Conservation (phyloP, 495 filamentous ascomycete species). For the Xylaria flabelliformis region DNA sequence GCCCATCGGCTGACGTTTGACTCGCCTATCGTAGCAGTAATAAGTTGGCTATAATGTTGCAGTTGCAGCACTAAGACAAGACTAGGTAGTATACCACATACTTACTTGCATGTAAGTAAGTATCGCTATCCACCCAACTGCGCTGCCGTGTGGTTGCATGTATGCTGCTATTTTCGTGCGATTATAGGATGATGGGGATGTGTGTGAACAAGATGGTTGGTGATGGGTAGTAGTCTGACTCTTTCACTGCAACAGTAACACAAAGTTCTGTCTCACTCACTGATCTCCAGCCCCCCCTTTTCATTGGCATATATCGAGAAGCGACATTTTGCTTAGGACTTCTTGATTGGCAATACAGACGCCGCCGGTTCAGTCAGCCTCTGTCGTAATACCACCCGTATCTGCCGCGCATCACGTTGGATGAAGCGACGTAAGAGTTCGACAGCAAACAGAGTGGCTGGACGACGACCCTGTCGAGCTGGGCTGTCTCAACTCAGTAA, state of each 20-base stretch:
- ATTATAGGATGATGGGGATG: conserved; percentile 24
- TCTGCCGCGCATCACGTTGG: conserved; percentile 11
- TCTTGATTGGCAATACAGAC: conserved; percentile 26
- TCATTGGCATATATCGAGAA: background rate
- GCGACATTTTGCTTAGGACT: background rate
- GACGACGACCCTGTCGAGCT: background rate
- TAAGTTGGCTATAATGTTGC: conserved; percentile 8
- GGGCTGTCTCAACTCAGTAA: conserved; percentile 4
- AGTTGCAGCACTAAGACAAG: background rate
- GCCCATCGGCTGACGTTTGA: conserved; percentile 11
- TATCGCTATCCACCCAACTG: background rate
- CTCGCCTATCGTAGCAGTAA: conserved; percentile 6
- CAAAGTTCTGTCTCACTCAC: background rate
- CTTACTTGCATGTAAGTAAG: background rate
- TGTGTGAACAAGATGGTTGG: background rate
- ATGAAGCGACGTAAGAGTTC: conserved; percentile 7
- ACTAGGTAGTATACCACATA: background rate
- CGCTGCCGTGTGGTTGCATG: background rate
- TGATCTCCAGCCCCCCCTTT: background rate
- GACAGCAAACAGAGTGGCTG: background rate
- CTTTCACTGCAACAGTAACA: conserved; percentile 14
- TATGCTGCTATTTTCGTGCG: conserved; percentile 23
- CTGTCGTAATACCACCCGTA: conserved; percentile 6
- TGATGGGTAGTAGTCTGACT: background rate
- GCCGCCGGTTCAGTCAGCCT: conserved; percentile 19